These are phyloP conservation scores for Arabis alpina DNA, from an alignment of 345 rosid species.

Conservation along the genomic window DNA sequence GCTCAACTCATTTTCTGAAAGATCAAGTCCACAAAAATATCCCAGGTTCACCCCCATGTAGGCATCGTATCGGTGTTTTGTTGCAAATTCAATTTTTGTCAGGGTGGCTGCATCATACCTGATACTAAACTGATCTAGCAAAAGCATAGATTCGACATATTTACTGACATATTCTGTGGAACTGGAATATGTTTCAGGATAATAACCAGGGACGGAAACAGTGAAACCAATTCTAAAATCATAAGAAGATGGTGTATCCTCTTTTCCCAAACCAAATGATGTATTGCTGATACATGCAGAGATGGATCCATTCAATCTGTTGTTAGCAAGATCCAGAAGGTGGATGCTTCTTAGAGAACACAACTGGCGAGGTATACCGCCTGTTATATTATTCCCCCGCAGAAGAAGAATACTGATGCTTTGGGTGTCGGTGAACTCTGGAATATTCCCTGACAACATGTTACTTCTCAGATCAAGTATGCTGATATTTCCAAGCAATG, in stretches of 20 bases:
- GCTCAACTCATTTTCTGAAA: constrained; percentile 42
- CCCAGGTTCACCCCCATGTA: background rate
- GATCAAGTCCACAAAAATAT: constrained; percentile 43
- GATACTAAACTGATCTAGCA: too few relatives aligned
- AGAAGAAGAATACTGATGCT: constrained; percentile 1
- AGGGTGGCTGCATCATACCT: too few relatives aligned
- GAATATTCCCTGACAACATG: constrained; percentile 16
- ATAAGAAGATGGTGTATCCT: background rate
- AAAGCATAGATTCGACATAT: too few relatives aligned
- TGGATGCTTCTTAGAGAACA: background rate
- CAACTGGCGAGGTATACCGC: background rate
- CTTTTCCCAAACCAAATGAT: constrained; percentile 10
- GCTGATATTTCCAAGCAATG: background rate
- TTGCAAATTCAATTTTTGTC: background rate
- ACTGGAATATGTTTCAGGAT: too few relatives aligned
- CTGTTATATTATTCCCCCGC: constrained; percentile 9
- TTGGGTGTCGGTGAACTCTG: background rate
- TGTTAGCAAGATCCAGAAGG: background rate
- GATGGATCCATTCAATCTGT: constrained; percentile 19
- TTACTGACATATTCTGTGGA: too few relatives aligned
- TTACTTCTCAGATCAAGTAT: constrained; percentile 24
- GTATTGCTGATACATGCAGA: constrained; percentile 25
- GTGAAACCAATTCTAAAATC: too few relatives aligned
- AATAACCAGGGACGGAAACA: too few relatives aligned
- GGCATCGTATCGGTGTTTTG: constrained; percentile 17